Conservation (phyloP, 2,329 filamentous ascomycete species). For the Aspergillus pseudotamarii region DNA sequence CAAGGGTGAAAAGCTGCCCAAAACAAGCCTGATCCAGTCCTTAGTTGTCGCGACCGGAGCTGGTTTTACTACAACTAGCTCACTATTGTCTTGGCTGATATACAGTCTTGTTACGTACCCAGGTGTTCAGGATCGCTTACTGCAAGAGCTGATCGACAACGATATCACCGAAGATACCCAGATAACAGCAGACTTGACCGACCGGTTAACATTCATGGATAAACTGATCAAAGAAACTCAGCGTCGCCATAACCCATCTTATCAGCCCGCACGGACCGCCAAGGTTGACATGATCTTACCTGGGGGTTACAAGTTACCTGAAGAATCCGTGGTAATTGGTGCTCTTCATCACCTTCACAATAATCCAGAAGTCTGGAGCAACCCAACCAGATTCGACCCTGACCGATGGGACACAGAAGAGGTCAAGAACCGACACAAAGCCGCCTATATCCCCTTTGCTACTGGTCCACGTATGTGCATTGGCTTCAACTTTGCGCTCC, state of each 20-base stretch:
- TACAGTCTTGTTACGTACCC: slow-evolving; percentile 57
- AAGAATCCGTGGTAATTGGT: slow-evolving; percentile 56
- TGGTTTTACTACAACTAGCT: slow-evolving; percentile 63
- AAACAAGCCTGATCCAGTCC: slow-evolving; percentile 39
- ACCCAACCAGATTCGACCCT: slow-evolving; percentile 60
- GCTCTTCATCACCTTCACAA: slow-evolving; percentile 50
- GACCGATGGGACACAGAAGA: slow-evolving; percentile 61
- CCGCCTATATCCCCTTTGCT: slow-evolving; percentile 62
- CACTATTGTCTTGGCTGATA: slow-evolving; percentile 60
- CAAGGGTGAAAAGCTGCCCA: slow-evolving; percentile 57
- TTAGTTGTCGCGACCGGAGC: slow-evolving; percentile 58
- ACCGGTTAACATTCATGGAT: slow-evolving; percentile 49
- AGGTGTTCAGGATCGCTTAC: slow-evolving; percentile 58
- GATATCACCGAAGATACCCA: slow-evolving; percentile 48
- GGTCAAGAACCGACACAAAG: slow-evolving; percentile 55
- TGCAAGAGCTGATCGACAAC: slow-evolving; percentile 60
- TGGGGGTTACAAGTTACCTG: slow-evolving; percentile 60
- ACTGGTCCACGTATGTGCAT: slow-evolving; percentile 61
- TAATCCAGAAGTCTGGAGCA: slow-evolving; percentile 60
- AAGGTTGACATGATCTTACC: slow-evolving; percentile 60
- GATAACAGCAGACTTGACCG: slow-evolving; percentile 49
- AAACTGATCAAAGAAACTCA: slow-evolving; percentile 60
- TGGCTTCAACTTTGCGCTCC: slow-evolving; percentile 66
- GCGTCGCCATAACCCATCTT: slow-evolving; percentile 62
- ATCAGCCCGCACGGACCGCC: slow-evolving; percentile 61